Evolutionary conservation across 768 basidiomycete genomes (phyloP).

Genomic region (Boletus rubescentipes): DNA sequence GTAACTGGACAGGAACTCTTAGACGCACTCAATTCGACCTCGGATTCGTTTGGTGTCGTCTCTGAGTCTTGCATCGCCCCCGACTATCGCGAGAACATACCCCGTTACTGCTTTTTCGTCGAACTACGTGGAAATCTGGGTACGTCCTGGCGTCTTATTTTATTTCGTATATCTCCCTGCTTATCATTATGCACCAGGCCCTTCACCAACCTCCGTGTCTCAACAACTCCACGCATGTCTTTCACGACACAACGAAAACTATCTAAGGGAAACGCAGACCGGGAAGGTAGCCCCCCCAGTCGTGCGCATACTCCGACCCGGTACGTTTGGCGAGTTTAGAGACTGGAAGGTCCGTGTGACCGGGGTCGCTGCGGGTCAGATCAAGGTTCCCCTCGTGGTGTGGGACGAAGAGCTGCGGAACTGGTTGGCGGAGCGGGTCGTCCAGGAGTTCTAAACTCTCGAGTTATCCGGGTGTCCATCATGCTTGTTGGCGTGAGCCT

Average conservation of each 20-base stretch:
- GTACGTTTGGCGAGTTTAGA: constrained; percentile 21
- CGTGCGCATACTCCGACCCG: constrained; percentile 17
- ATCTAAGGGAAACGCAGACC: constrained; percentile 4
- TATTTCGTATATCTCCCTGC: background rate
- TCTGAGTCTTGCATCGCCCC: constrained; percentile 23
- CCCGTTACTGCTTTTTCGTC: constrained; percentile 22
- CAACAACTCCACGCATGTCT: constrained; percentile 9
- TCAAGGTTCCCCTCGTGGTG: constrained; percentile 20
- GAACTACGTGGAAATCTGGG: constrained; percentile 13
- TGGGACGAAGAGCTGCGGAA: constrained; percentile 12
- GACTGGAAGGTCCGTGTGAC: constrained; percentile 19
- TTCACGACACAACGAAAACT: constrained; percentile 17
- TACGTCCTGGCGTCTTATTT: background rate
- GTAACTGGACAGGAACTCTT: constrained; percentile 23
- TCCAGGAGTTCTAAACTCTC: constrained; percentile 12
- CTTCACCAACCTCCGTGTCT: constrained; percentile 2
- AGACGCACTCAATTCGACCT: constrained; percentile 13
- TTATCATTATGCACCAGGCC: background rate
- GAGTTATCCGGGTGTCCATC: background rate
- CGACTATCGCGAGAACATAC: constrained; percentile 16
- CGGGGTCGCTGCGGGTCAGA: constrained; percentile 17
- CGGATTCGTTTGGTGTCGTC: constrained; percentile 17
- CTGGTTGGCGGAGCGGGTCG: constrained; percentile 19
- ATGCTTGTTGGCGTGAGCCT: too few species aligned
- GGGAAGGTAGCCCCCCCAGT: constrained; percentile 10